Evolutionary conservation across 78 protist species (phyloP).

Genomic region (Mastigamoeba balamuthi): DNA sequence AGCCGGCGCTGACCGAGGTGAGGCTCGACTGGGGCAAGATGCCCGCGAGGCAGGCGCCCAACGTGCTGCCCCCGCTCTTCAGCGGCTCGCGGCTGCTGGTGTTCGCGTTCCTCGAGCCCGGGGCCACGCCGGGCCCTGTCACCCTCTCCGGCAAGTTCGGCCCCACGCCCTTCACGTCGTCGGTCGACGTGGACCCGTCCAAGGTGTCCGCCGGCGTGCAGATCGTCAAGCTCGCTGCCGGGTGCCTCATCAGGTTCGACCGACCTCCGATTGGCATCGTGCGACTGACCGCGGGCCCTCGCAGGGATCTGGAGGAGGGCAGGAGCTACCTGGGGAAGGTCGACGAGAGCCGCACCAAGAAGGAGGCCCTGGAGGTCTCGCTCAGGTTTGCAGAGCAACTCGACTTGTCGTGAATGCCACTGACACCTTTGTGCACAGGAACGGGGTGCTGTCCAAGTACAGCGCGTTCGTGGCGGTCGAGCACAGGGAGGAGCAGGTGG

Average conservation of each 20-base stretch:
- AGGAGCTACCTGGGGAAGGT: not conserved
- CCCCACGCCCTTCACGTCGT: not conserved
- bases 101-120: not conserved
- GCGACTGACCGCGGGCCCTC: too few relatives aligned
- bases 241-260: constrained; percentile 2
- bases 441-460: not conserved
- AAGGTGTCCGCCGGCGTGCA: not conserved
- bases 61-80: not conserved
- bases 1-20: not conserved
- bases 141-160: not conserved
- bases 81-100: not conserved
- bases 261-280: not conserved
- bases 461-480: not conserved
- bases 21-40: not conserved
- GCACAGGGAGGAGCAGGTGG: not conserved
- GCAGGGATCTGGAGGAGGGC: constrained; percentile 27
- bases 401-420: not conserved
- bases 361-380: not conserved
- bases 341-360: not conserved
- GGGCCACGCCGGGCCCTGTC: not conserved
- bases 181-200: not conserved
- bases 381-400: too few relatives aligned
- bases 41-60: not conserved
- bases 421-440: not conserved
- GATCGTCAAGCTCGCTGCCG: constrained; percentile 22